These are phyloP conservation scores for Megacollybia platyphylla DNA, from an alignment of 1,284 basidiomycete species.

Conservation along the genomic window DNA sequence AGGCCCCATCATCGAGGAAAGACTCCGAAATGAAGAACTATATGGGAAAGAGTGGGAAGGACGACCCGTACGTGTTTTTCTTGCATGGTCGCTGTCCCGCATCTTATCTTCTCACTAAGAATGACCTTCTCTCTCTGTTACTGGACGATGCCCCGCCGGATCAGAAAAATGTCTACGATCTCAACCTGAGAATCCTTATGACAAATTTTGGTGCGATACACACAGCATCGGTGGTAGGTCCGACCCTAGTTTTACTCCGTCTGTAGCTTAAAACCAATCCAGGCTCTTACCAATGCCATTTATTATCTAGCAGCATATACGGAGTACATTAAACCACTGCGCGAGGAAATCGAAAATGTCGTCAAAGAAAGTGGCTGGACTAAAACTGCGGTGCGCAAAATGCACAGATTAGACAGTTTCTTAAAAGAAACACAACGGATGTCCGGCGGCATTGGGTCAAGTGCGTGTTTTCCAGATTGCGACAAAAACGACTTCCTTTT, in stretches of 20 bases:
- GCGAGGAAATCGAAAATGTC: constrained; percentile 28
- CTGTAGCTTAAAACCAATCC: background rate
- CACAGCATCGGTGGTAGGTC: constrained; percentile 2
- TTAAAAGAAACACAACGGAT: constrained; percentile 29
- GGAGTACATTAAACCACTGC: constrained; percentile 24
- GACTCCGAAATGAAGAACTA: no score
- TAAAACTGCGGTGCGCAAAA: constrained; percentile 24
- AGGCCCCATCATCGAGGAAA: no score
- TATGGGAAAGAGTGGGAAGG: no score
- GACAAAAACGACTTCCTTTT: background rate
- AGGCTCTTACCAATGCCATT: constrained; percentile 13
- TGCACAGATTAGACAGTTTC: constrained; percentile 37
- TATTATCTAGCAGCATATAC: constrained; percentile 27
- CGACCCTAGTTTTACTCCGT: background rate
- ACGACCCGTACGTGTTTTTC: no score
- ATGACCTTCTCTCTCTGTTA: constrained; percentile 1
- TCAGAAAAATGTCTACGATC: background rate
- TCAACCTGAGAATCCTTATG: constrained; percentile 1
- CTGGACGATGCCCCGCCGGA: background rate
- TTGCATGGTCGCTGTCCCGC: no score
- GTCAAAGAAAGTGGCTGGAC: constrained; percentile 28
- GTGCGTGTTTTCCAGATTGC: constrained; percentile 1
- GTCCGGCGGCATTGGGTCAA: background rate
- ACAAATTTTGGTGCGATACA: constrained; percentile 5
- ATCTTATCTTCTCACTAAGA: background rate